Evolutionary conservation across 768 basidiomycete genomes (phyloP), one percentile per base, ranked within the genome.

Genomic region (Tylopilus vinaceipallidus): DNA sequence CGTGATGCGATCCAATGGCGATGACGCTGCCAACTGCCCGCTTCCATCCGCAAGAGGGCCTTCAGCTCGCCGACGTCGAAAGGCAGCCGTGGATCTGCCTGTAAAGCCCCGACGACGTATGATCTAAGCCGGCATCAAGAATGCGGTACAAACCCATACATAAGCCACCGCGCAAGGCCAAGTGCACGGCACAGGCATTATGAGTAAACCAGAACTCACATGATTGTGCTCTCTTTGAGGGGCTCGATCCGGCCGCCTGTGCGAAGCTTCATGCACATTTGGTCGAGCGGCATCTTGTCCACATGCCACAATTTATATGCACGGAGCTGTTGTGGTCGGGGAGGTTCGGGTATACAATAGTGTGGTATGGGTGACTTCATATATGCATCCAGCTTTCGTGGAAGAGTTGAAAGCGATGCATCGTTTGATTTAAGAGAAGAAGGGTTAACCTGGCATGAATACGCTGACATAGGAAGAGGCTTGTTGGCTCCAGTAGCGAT

Each of bases 291-390:
- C 62, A 66, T 64, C 42, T 60, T 56, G 41, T 60, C 59, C 29
- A 65, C 19, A 45, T 71, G 71, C 77, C 77, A 79, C 11, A 78
- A 53, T 9, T 65, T 67, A 57, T 79, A 78, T 23, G 78, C 76
- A 12, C 74, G 71, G 29, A 74, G 53, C 36, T 71, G 67, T 40
- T 75, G 75, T 17, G 61, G 70, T 14, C 65, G 66, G 39, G 64
- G 61, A 2, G 68, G 63, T 41, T 61, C 55, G 10, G 58, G 58
- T 48, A 58, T 64, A 24, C 57, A 62, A 47, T 62, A 67, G 14
- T 56, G n/a, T 22, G 57, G 65, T 9, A 65, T 13, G 6, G 32
- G 5, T 6, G 37, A 23, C 38, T 42, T 40, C 10, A 32, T 11
- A 16, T 35, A 42, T 14, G 23, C 22, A 13, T 36, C 35, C 19